These are phyloP conservation scores for Trichoderma arundinaceum DNA, from an alignment of 2,329 filamentous ascomycete species.

Conservation along the genomic window DNA sequence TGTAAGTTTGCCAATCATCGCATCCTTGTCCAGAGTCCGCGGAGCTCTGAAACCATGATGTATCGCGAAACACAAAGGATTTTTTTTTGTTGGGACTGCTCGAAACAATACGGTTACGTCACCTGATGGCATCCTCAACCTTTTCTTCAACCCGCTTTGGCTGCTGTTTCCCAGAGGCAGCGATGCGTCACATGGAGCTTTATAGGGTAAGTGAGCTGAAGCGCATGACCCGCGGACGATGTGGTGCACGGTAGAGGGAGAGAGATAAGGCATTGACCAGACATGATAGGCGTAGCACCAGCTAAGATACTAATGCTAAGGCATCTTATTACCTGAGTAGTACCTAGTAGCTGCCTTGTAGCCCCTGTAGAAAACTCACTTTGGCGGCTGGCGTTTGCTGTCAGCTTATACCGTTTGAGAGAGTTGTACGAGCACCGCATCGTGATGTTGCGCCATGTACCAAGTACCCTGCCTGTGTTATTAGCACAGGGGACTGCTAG, in stretches of 20 bases:
- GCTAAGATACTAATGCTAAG: too few relatives aligned
- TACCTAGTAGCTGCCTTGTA: too few relatives aligned
- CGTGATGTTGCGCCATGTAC: too few relatives aligned
- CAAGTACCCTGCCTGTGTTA: too few relatives aligned
- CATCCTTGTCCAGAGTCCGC: background rate
- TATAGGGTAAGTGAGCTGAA: conserved; percentile 24
- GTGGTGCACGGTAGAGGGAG: too few relatives aligned
- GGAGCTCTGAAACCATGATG: background rate
- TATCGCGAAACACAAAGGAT: background rate
- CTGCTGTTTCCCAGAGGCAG: background rate
- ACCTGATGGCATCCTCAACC: conserved; percentile 20
- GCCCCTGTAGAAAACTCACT: too few relatives aligned
- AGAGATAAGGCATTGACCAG: too few relatives aligned
- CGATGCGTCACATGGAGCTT: conserved; percentile 23
- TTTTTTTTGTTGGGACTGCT: conserved; percentile 21
- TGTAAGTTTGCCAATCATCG: background rate
- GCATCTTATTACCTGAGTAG: too few relatives aligned
- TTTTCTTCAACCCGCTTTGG: background rate
- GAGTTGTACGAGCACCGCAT: background rate
- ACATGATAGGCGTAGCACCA: too few relatives aligned
- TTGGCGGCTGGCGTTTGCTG: background rate
- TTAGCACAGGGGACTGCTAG: background rate
- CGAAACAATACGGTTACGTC: conserved; percentile 24
- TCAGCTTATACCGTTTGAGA: background rate
- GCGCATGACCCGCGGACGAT: conserved; percentile 14